Percentiles rank a stretch among this genome's conserved stretches.
Conservation (phyloP, 176 grass and related monocot species). For the Typha latifolia region DNA sequence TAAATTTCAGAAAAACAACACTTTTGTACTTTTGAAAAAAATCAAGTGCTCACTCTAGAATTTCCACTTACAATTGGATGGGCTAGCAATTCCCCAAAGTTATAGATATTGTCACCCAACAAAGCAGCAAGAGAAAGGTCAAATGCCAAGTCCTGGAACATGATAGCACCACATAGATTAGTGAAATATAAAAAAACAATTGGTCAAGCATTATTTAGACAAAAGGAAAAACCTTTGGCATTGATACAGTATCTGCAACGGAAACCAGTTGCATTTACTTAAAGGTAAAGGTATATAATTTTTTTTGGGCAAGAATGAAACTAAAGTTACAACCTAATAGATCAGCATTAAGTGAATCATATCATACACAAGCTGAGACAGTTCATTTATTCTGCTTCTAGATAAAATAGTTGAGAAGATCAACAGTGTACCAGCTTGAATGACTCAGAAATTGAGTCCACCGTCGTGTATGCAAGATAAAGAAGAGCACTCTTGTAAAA, state of each 20-base stretch:
- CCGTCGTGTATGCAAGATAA: constrained; percentile 85
- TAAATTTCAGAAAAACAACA: background rate
- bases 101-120: constrained; percentile 89
- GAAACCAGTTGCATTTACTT: no score
- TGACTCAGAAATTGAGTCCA: constrained; percentile 66
- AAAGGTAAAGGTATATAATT: no score
- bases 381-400: background rate
- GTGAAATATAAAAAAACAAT: constrained; percentile 3
- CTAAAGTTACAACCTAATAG: no score
- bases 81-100: constrained; percentile 82
- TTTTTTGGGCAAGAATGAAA: no score
- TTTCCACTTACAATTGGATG: constrained; percentile 77
- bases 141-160: constrained; percentile 70
- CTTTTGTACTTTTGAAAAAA: background rate
- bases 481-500: constrained; percentile 88
- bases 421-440: constrained; percentile 61
- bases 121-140: constrained; percentile 83
- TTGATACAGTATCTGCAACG: no score
- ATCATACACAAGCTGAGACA: background rate
- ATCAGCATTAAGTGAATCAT: no score
- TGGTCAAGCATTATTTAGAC: background rate
- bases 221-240: background rate
- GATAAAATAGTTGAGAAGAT: background rate
- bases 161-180: constrained; percentile 5
- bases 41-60: background rate